Evolutionary conservation across 2,329 filamentous ascomycete species (phyloP), one percentile per base, ranked within the genome.

Genomic region (Exophiala sideris): DNA sequence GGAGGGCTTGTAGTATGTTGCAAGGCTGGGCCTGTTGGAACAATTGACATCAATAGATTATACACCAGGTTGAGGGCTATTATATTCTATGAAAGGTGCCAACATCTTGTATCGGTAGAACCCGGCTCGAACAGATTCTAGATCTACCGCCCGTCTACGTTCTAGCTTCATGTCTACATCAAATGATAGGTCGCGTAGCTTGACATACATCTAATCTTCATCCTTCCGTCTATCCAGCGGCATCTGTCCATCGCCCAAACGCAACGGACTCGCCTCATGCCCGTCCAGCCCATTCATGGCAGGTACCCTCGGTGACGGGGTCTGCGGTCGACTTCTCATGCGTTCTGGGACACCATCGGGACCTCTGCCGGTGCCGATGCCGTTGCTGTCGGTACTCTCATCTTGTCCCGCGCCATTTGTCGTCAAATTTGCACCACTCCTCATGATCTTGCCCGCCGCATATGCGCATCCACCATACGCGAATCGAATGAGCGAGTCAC

Each of bases 401-500:
- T 21, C 18, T 40, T 32, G 12, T 7, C 10, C 42, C 16, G 47
- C 12, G 29, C 9, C 36, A 14, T 12, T 21, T 6, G 34, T 11
- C 5, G 32, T 38, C 12, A 12, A 34, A 24, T 24, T 47, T 18
- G 10, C 56, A 42, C 59, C 52, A 6, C 58, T 55, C 3, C 58
- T 58, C 24, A 78, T 71, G 16, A 84, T 74, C 56, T 73, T 77
- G 3, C 80, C 77, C 3, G 80, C 82, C 3, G 78, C 74, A 62
- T 79, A 80, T 6, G 79, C 76, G 59, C 81, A 83, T 4, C 80
- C 78, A 2, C 82, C 81, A 24, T 82, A 79, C 7, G 80, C 79
- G 62, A 83, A 82, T 1, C 81, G 72, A 21, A 85, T 78, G 3
- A 85, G 70, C 2, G 80, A 82, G 64, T 85, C 82, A 3, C 82